Base-by-base conservation (phyloP, 2,329 filamentous ascomycete genomes). In the Fonsecaea pugnacius region DNA sequence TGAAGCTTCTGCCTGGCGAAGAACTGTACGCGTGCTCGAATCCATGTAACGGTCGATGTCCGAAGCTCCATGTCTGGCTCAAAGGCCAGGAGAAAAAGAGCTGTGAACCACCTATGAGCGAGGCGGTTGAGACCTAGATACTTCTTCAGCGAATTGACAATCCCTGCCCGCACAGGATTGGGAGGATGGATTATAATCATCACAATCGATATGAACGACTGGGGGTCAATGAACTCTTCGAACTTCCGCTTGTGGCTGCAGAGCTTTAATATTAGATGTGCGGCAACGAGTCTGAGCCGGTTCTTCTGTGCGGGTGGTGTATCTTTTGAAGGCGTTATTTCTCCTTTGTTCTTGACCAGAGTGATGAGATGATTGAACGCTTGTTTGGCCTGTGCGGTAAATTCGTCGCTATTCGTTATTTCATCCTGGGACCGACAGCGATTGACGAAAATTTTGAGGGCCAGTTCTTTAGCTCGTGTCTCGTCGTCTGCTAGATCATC, bases 41-140 rank as follows among this genome's bases (percentile, higher is more conserved):
- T 87, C 93, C 95, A 99, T 0, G 91, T 96, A 67, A 91, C 86
- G 2, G 91, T 89, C 48, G 89, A 87, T 56, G 86, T 87, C 74
- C 89, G 91, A 74, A 96, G 85, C 16, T 86, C 84, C n/a, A 79
- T 75, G 40, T 87, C 85, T 0, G 94, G 95, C 78, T 99, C 95
- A 74, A 95, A 97, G 1, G 95, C 94, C 35, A 92, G 89, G 50
- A 98, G 80, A 79, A 97, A 98, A 5, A 96, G 83, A 46, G 96
- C 89, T 0, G 91, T 90, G 76, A 96, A 95, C 82, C 96, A 99
- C 9, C 94, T 88, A 12, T 84, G 80, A 1, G 87, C 84, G 2
- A 96, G 83, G 70, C 84, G 87, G 61, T 85, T 85, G 59, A 89
- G 86, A 9, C 90, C 90, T 4, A 98, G 85, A 72, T 96, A 94